A percentile compares a stretch with the other conserved stretches of the same genome.
These are phyloP conservation scores for Colletotrichum viniferum DNA, from an alignment of 2,329 filamentous ascomycete genomes.

Conservation along the genomic window DNA sequence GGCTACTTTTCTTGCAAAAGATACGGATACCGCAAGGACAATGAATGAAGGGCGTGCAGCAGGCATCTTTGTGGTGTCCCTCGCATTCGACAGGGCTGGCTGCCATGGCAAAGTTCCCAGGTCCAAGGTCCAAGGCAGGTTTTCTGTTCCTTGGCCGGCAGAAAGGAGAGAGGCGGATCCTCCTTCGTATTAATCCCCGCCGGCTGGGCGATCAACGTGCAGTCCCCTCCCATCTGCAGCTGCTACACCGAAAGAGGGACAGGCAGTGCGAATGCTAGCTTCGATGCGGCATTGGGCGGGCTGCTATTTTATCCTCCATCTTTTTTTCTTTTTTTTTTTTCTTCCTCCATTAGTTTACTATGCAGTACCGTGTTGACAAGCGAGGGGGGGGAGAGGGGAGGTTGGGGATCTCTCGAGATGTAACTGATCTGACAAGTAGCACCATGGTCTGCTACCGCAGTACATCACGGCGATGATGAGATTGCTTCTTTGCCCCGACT, in stretches of 20 bases:
- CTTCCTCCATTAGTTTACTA: no score
- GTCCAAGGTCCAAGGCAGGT: slow-evolving; percentile 4
- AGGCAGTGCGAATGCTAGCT: neutral
- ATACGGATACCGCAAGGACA: neutral
- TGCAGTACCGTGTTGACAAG: no score
- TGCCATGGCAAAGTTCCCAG: neutral
- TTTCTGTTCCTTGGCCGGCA: slow-evolving; percentile 12
- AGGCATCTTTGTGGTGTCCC: neutral
- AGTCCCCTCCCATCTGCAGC: neutral
- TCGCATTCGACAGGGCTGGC: slow-evolving; percentile 10
- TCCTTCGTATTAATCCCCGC: slow-evolving; percentile 21
- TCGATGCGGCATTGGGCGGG: neutral
- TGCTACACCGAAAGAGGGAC: neutral
- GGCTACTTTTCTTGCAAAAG: neutral
- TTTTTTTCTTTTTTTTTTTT: neutral
- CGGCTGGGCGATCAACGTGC: slow-evolving; percentile 9
- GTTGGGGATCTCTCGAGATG: neutral
- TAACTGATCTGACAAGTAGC: neutral
- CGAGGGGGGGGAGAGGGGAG: neutral
- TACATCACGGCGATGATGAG: neutral
- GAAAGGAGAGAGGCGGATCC: slow-evolving; percentile 8
- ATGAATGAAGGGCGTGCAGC: neutral
- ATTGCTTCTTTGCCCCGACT: neutral
- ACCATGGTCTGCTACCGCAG: neutral
- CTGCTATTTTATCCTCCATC: neutral